Base-by-base conservation (phyloP, 768 basidiomycete genomes). In the Pluteus cervinus region DNA sequence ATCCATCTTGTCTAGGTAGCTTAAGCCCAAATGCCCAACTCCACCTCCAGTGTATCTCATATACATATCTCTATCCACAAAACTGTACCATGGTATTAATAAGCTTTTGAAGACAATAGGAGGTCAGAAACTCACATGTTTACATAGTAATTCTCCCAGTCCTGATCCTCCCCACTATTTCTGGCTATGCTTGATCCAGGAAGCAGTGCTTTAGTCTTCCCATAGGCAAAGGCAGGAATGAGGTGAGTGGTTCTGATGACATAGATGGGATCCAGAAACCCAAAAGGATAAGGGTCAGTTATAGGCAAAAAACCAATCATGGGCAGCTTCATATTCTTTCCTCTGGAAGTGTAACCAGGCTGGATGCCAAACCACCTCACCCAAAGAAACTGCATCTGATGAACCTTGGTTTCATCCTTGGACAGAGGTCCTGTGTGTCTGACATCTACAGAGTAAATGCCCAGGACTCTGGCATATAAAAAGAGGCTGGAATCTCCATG, bases 241-340 rank as follows among this genome's bases (percentile, higher is more conserved):
- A 73, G 43, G 43, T 74, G 69, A 2, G 44, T 48, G 0, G 47
- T 60, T 1, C 62, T 45, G 5, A 74, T 44, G 7, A 73, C 55
- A 0, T 48, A 42, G 1, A 41, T 39, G 0, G 73, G 73, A 46
- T 73, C 57, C 0, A 75, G 11, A 29, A 75, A 75, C 1, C 71
- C 59, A 38, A 72, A 74, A 0, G 63, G 52, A 1, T 49, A 41
- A 0, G 39, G 17, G 15, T 58, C 53, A 1, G 49, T 38, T 4
- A 44, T 25, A 1, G 51, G 40, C 3, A 69, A 36, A 31, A 65
- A 73, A 0, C 51, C 49, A 10, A 71, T 25, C 1, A 50, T 41
- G 22, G 54, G 60, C 1, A 68, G 50, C 1, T 42, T 46, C 1
- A 50, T 37, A 0, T 35, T 30, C 2, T 44, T 38, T 42, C 52